Evolutionary conservation across 2,329 filamentous ascomycete species (phyloP), one percentile per base, ranked within the genome.

Genomic region (Thermothelomyces thermophilus): DNA sequence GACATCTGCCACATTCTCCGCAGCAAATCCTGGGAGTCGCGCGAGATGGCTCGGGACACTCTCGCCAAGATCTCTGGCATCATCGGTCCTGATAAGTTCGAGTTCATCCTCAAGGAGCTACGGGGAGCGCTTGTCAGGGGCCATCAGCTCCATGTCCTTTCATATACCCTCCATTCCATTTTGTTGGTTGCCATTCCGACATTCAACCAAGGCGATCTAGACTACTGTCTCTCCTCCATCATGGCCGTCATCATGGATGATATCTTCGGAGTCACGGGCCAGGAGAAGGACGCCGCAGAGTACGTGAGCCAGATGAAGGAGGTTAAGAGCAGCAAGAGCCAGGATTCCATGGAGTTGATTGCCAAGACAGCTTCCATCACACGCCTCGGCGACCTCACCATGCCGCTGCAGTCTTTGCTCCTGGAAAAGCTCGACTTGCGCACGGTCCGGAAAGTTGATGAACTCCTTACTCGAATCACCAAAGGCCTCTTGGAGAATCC

Each of bases 251-350:
- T 97, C 56, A 93, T 98, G 87, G 93, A 98, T 62, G 94, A 98
- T 64, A 93, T 94, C 11, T 98, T 98, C 63, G 94, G 94, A 26
- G 81, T 83, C 5, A 86, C 86, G 30, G 93, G 93, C 2, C 87
- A 95, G 69, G 91, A 98, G 64, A 98, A 98, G 68, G 93, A 98
- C 61, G 91, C 91, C 0, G 90, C 96, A 60, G 93, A 90, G 46
- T 98, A 98, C 65, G 84, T 86, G 49, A 95, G 83, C 64, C 87
- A 91, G 67, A 96, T 94, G 84, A 95, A 94, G 68, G 93, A 98
- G 69, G 85, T 98, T 50, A 97, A 95, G 73, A 93, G 87, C 67
- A 96, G 87, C 73, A 98, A 97, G 73, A 96, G 90, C 64, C 95
- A 90, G 62, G 94, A 98, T 64, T 95, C 93, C 0, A 94, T 97